These are phyloP conservation scores for Lasiosphaeria ovina DNA, from an alignment of 495 filamentous ascomycete species.

Conservation along the genomic window DNA sequence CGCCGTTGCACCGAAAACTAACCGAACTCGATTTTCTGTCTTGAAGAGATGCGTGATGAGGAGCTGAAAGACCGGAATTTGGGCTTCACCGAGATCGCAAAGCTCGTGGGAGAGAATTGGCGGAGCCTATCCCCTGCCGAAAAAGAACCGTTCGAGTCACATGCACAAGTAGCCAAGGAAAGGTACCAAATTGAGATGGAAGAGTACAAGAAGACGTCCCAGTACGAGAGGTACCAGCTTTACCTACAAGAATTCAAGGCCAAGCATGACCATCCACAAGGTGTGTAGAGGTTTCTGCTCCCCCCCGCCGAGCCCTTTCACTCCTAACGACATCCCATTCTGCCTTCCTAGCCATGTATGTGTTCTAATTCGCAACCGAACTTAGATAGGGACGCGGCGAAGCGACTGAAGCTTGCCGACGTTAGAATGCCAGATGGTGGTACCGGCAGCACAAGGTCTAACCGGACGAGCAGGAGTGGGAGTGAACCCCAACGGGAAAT, in stretches of 20 bases:
- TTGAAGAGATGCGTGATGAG: constrained; percentile 63
- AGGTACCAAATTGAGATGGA: constrained; percentile 63
- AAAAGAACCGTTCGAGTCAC: constrained; percentile 67
- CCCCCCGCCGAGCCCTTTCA: background rate
- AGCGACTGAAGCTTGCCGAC: constrained; percentile 40
- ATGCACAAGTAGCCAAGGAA: constrained; percentile 68
- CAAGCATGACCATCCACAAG: constrained; percentile 55
- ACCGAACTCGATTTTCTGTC: background rate
- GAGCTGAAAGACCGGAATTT: constrained; percentile 68
- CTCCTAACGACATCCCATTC: background rate
- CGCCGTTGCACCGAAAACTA: background rate
- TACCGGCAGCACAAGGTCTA: constrained; percentile 33
- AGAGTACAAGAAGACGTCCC: constrained; percentile 70
- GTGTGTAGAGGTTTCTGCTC: constrained; percentile 22
- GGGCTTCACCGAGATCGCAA: constrained; percentile 79
- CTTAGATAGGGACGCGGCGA: constrained; percentile 45
- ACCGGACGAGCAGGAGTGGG: constrained; percentile 39
- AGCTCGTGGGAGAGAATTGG: constrained; percentile 77
- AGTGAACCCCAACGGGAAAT: constrained; percentile 44
- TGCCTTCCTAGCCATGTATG: background rate
- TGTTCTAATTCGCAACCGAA: constrained; percentile 7
- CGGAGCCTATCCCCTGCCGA: constrained; percentile 61
- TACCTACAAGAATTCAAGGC: constrained; percentile 75
- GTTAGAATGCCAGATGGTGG: constrained; percentile 23
- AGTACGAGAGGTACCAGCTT: constrained; percentile 57